These are phyloP conservation scores for Daldinia concentrica DNA, from an alignment of 495 filamentous ascomycete genomes.

Conservation along the genomic window DNA sequence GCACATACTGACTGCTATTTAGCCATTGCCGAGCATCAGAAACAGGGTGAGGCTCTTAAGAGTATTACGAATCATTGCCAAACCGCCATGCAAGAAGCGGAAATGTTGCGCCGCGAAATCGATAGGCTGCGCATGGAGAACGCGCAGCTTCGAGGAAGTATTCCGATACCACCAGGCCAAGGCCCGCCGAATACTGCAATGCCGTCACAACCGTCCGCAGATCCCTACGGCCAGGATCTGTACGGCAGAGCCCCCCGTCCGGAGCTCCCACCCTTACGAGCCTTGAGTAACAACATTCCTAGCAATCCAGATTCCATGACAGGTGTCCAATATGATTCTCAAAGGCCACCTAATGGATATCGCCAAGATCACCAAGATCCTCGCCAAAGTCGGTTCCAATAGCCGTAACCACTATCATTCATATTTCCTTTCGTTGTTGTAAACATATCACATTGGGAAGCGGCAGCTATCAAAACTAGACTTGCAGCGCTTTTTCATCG, in stretches of 20 bases:
- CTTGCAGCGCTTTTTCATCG: slow-evolving; percentile 28
- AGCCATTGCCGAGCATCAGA: slow-evolving; percentile 67
- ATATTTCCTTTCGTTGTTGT: slow-evolving; percentile 35
- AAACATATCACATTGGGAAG: slow-evolving; percentile 30
- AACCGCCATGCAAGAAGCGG: slow-evolving; percentile 54
- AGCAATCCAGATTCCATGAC: slow-evolving; percentile 61
- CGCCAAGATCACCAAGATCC: not conserved
- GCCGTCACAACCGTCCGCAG: slow-evolving; percentile 45
- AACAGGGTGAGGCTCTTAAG: slow-evolving; percentile 52
- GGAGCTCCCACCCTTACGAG: slow-evolving; percentile 60
- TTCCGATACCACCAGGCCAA: slow-evolving; percentile 25
- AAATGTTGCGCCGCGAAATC: slow-evolving; percentile 58
- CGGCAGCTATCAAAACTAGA: slow-evolving; percentile 33
- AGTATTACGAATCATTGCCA: slow-evolving; percentile 48
- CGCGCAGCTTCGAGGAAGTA: slow-evolving; percentile 57
- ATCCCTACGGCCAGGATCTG: slow-evolving; percentile 47
- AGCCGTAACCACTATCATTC: slow-evolving; percentile 17
- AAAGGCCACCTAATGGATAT: slow-evolving; percentile 27
- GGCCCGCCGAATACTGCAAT: slow-evolving; percentile 31
- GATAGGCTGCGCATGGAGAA: slow-evolving; percentile 63
- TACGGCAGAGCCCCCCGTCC: slow-evolving; percentile 47
- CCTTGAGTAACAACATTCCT: slow-evolving; percentile 33
- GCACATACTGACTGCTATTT: slow-evolving; percentile 25
- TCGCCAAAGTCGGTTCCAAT: slow-evolving; percentile 44
- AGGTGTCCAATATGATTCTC: slow-evolving; percentile 63